Evolutionary conservation across 2,329 filamentous ascomycete species (phyloP), one percentile per base, ranked within the genome.

Genomic region (Rhinocladiella similis): DNA sequence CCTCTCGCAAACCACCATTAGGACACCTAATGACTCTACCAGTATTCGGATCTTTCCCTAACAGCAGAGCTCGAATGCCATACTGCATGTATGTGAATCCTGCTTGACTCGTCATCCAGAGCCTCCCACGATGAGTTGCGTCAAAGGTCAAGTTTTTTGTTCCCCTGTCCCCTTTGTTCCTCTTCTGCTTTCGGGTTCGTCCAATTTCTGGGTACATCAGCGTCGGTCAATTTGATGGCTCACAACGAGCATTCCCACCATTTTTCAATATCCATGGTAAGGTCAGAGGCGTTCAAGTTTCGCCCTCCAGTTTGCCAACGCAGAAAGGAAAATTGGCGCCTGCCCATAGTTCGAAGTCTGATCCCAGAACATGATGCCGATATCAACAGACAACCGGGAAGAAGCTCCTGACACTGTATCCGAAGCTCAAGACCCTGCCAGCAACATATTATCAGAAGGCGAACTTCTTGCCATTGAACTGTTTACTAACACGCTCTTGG

Each of bases 401-500:
- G 12, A 18, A 13, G 5, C 14, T 16, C 38, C 38, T 4, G 35
- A n/a, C 16, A 16, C 46, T 35, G n/a, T 7, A 3, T 3, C 20
- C 6, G 42, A 20, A 41, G 33, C 20, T 5, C 2, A 35, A 1
- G 14, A 19, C 16, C 41, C 39, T 18, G 38, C n/a, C 5, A 19
- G 18, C 5, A 3, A 16, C 14, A 6, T 12, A n/a, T 5, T 41
- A n/a, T 41, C 38, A 5, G 38, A 5, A n/a, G 14, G n/a, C 3
- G 46, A 54, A 42, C 42, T 19, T 7, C 19, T 22, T 12, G 50
- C 47, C 6, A 42, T 60, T 42, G 57, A 56, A 39, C 47, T 60
- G 7, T 56, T 54, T 33, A 36, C 19, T 10, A 20, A 54, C 14
- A 50, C 35, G n/a, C 42, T 57, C 4, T 18, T 60, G 14, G 49